Conservation (phyloP, 331 rosid species). For the Ulmus americana region DNA sequence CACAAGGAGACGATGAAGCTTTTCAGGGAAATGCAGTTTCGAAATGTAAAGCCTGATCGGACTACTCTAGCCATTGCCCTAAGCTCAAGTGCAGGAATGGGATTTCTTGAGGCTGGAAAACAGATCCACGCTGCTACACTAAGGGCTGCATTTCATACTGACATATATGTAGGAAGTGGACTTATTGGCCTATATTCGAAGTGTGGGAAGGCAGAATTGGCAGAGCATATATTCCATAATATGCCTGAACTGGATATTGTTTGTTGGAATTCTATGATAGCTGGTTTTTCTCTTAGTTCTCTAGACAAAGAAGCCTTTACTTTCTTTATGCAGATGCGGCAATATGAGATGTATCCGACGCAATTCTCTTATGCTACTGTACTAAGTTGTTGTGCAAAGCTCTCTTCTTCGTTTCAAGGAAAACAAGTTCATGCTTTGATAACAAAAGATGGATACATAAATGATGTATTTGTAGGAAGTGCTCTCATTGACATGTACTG, state of each 20-base stretch:
- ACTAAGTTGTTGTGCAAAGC: slow-evolving; percentile 54
- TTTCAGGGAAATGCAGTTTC: slow-evolving; percentile 66
- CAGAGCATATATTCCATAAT: slow-evolving; percentile 40
- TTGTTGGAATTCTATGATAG: slow-evolving; percentile 83
- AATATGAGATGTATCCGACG: slow-evolving; percentile 41
- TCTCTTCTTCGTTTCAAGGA: slow-evolving; percentile 65
- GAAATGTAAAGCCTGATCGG: slow-evolving; percentile 42
- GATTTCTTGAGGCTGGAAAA: slow-evolving; percentile 49
- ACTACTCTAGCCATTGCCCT: slow-evolving; percentile 62
- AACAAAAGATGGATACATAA: slow-evolving; percentile 50
- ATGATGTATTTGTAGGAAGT: slow-evolving; percentile 62
- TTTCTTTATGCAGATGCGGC: slow-evolving; percentile 48
- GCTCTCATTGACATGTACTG: slow-evolving; percentile 71
- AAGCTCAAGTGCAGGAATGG: slow-evolving; percentile 59
- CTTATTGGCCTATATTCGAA: slow-evolving; percentile 64
- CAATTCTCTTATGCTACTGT: slow-evolving; percentile 63
- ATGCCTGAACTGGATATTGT: slow-evolving; percentile 52
- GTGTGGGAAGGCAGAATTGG: slow-evolving; percentile 55
- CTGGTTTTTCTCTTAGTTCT: slow-evolving; percentile 54
- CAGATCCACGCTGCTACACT: slow-evolving; percentile 58
- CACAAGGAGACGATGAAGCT: slow-evolving; percentile 46
- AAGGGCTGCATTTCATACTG: slow-evolving; percentile 36
- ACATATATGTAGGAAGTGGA: slow-evolving; percentile 59
- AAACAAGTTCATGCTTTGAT: slow-evolving; percentile 58
- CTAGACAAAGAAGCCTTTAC: slow-evolving; percentile 56